phyloP scores from a whole-genome alignment of 768 basidiomycete genomes.

The Gloeopeniophorella convolvens region DNA sequence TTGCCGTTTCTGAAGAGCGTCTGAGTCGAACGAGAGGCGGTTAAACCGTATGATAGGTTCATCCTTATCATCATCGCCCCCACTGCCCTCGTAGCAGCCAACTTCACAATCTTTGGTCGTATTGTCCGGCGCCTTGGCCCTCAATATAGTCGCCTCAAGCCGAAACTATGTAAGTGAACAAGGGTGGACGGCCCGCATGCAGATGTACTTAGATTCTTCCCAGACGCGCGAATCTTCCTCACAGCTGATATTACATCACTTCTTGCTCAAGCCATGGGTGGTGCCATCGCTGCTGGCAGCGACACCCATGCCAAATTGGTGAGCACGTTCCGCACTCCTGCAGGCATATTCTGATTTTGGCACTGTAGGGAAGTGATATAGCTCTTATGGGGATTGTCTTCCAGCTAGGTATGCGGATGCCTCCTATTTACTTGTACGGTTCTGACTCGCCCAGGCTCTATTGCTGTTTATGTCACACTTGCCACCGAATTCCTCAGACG shows the following conservation, averaged over 20 bases:
- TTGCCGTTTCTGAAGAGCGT: too few species aligned
- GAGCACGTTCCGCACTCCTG: too few species aligned
- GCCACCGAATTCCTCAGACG: constrained; percentile 14
- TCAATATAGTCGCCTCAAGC: constrained; percentile 17
- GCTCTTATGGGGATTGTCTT: constrained; percentile 16
- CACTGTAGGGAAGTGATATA: constrained; percentile 9
- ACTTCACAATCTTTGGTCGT: constrained; percentile 18
- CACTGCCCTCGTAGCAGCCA: constrained; percentile 18
- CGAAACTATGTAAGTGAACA: constrained; percentile 13
- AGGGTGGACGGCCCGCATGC: neutral
- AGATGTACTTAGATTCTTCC: neutral
- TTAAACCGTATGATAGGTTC: neutral
- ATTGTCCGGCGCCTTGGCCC: constrained; percentile 13
- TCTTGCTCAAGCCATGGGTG: constrained; percentile 11
- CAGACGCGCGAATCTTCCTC: constrained; percentile 14
- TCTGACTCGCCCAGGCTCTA: constrained; percentile 8
- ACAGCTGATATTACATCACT: constrained; percentile 16
- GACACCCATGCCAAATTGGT: too few species aligned
- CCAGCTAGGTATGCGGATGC: constrained; percentile 11
- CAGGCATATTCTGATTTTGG: neutral
- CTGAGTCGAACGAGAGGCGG: neutral
- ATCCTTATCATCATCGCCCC: constrained; percentile 14
- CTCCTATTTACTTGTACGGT: neutral
- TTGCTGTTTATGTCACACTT: constrained; percentile 4
- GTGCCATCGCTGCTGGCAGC: constrained; percentile 10